Base-by-base conservation (phyloP, 805 yeast species). In the Zygotorulaspora danielsina region DNA sequence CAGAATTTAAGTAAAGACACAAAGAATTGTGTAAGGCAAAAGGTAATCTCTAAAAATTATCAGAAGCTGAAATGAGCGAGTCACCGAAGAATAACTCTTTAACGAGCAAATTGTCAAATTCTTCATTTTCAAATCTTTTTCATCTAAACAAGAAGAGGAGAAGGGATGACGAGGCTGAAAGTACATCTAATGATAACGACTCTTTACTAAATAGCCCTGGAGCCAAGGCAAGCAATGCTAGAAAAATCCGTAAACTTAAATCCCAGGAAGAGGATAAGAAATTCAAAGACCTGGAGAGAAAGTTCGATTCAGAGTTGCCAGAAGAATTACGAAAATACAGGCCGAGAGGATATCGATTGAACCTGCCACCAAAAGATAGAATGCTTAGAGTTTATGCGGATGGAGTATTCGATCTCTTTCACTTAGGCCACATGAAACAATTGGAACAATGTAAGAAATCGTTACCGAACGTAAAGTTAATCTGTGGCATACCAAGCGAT, bases 351-450 rank as follows among this genome's bases (percentile, higher is more conserved):
- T 87, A 65, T 66, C 70, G 69, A 50, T 76, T 93, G 63, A 87
- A 86, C 51, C 51, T 80, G 18, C 98, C 98, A 2, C 94, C 96
- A 2, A 68, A 60, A 3, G 93, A 83, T 55, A 73, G 96, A 43
- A 89, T 96, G 1, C 78, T 93, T 19, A 74, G 98, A 44, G 78
- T 93, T n/a, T 93, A 93, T 61, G 98, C 98, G 5, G 98, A 93
- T 65, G 98, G 98, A 38, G 96, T 93, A 13, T 93, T 93, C 69
- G 98, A 93, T 65, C 68, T 93, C 46, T 93, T 93, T 67, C 98
- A 93, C 64, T 63, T 93, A 56, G 98, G 98, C 17, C 98, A 93
- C 61, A 93, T 93, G 98, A 79, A 88, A 57, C 98, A 93, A 63
- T 71, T 93, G 53, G 97, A 93, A 59, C 98, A 93, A 66, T 90